Percentiles rank a stretch among this genome's conserved stretches.
Conservation (phyloP, 108 stramenopile genomes). For the Discostella pseudostelligera region DNA sequence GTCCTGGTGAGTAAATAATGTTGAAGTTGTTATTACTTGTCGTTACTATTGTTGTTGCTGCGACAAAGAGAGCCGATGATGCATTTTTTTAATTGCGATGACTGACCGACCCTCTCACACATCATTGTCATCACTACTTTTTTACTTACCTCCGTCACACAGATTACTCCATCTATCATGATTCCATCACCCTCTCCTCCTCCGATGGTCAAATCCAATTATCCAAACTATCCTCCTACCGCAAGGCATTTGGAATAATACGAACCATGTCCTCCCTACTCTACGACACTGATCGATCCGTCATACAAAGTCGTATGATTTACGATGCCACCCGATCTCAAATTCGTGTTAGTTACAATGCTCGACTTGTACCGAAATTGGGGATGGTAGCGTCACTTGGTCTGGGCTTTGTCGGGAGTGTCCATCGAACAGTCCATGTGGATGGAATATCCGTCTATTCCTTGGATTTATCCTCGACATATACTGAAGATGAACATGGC, state of each 20-base stretch:
- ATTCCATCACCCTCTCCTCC: slow-evolving; percentile 56
- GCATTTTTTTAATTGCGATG: neutral
- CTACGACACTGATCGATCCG: slow-evolving; percentile 52
- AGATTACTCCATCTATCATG: slow-evolving; percentile 79
- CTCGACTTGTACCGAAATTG: slow-evolving; percentile 59
- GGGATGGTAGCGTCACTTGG: neutral
- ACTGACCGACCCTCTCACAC: neutral
- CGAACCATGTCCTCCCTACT: slow-evolving; percentile 61
- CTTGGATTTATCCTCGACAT: slow-evolving; percentile 40
- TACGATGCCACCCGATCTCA: slow-evolving; percentile 76
- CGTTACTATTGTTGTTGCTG: slow-evolving; percentile 3
- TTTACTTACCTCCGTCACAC: neutral
- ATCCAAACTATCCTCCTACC: slow-evolving; percentile 66
- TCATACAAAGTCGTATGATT: slow-evolving; percentile 72
- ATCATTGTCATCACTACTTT: neutral
- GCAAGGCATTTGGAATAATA: slow-evolving; percentile 50
- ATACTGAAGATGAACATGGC: neutral
- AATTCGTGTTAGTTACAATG: slow-evolving; percentile 78
- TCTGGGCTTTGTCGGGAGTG: slow-evolving; percentile 17
- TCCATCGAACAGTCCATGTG: slow-evolving; percentile 42
- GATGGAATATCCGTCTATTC: slow-evolving; percentile 80
- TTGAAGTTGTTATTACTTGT: too few species aligned
- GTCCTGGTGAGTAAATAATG: slow-evolving; percentile 71
- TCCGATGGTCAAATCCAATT: slow-evolving; percentile 62
- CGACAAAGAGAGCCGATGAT: neutral